Percentiles rank a stretch among this genome's conserved stretches.
Evolutionary conservation across 2,329 filamentous ascomycete species (phyloP).

Genomic region (Magnaporthales sp.): DNA sequence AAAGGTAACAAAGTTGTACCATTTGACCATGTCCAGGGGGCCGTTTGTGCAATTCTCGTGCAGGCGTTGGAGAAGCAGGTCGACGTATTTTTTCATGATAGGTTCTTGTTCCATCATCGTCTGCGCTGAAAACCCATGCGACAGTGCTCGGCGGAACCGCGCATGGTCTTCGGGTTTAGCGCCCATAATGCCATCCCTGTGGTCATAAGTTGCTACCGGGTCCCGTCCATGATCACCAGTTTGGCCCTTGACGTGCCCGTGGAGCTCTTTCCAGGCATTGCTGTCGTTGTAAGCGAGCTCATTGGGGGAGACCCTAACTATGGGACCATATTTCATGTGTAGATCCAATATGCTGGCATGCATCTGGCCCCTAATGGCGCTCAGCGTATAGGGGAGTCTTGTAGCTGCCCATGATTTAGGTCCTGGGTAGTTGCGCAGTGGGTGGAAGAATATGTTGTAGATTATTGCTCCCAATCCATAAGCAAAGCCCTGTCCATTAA

Average conservation of each 20-base stretch:
- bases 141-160: constrained; percentile 13
- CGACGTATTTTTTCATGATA: constrained; percentile 12
- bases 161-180: constrained; percentile 19
- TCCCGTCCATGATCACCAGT: background rate
- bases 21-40: constrained; percentile 14
- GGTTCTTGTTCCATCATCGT: constrained; percentile 16
- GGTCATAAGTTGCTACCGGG: background rate
- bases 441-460: background rate
- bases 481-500: background rate
- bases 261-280: background rate
- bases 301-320: background rate
- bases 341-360: background rate
- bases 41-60: constrained; percentile 9
- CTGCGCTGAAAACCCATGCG: constrained; percentile 18
- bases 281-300: background rate
- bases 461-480: constrained; percentile 6
- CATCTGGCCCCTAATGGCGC: background rate
- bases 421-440: background rate
- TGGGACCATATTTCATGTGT: background rate
- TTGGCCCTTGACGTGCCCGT: background rate
- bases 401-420: constrained; percentile 21
- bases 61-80: constrained; percentile 12
- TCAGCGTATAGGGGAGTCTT: background rate
- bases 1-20: constrained; percentile 16
- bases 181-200: constrained; percentile 7